Percentiles rank a stretch among this genome's conserved stretches.
Evolutionary conservation across 345 rosid genomes (phyloP).

Genomic region (Hibiscus syriacus): DNA sequence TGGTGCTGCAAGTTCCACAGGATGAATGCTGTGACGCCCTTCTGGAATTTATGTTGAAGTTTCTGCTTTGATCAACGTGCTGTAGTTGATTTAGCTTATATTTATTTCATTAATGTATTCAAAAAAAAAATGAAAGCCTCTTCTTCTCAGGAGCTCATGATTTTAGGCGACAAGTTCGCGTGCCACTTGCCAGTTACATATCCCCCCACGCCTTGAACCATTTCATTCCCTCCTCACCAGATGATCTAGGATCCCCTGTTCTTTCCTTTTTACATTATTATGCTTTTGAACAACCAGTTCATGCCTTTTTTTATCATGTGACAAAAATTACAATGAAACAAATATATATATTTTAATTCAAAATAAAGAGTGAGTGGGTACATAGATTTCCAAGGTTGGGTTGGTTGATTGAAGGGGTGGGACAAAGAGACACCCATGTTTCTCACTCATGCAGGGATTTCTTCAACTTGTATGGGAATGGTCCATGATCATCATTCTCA

Average conservation of each 20-base stretch:
- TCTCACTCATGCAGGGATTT: constrained; percentile 11
- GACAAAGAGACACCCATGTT: constrained; percentile 29
- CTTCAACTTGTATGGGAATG: constrained; percentile 18
- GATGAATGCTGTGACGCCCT: too few relatives aligned
- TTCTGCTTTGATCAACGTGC: too few relatives aligned
- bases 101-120: too few relatives aligned
- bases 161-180: constrained; percentile 53
- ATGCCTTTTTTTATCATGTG: too few relatives aligned
- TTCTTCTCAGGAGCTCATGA: constrained; percentile 25
- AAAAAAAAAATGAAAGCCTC: neutral
- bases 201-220: constrained; percentile 46
- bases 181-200: constrained; percentile 41
- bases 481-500: constrained; percentile 21
- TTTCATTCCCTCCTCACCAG: constrained; percentile 9
- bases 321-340: too few relatives aligned
- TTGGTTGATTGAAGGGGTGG: constrained; percentile 22
- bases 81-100: too few relatives aligned
- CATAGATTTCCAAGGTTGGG: neutral
- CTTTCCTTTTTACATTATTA: too few relatives aligned
- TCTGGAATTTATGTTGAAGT: too few relatives aligned
- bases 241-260: constrained; percentile 9
- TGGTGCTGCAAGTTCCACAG: too few relatives aligned
- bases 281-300: too few relatives aligned
- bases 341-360: too few relatives aligned
- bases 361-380: too few relatives aligned